Evolutionary conservation across 805 yeast genomes (phyloP).

Genomic region (Yamadazyma ubonensis): DNA sequence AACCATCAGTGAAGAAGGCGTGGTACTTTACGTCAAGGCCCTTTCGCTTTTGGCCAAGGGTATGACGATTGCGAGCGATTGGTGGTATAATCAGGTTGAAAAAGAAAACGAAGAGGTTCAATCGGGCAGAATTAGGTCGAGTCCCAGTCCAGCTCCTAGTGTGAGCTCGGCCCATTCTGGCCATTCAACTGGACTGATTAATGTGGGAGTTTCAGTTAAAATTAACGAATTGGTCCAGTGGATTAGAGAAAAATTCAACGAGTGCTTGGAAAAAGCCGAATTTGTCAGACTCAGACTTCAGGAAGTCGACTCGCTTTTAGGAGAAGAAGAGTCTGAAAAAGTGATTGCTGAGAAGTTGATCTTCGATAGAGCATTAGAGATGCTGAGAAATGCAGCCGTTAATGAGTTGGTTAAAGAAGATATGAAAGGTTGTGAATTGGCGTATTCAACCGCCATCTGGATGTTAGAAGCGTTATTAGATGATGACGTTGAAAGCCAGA

Average conservation of each 20-base stretch:
- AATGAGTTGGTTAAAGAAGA: constrained; percentile 78
- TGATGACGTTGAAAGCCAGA: constrained; percentile 28
- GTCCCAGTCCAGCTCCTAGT: constrained; percentile 10
- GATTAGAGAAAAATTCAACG: constrained; percentile 87
- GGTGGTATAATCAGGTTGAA: constrained; percentile 70
- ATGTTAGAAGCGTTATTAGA: constrained; percentile 87
- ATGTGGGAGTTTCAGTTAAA: constrained; percentile 30
- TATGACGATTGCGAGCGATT: constrained; percentile 78
- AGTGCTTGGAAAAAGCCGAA: constrained; percentile 86
- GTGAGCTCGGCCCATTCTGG: not conserved
- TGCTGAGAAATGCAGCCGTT: constrained; percentile 87
- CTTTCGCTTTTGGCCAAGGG: constrained; percentile 80
- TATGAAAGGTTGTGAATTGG: constrained; percentile 74
- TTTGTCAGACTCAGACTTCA: constrained; percentile 58
- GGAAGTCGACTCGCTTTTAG: constrained; percentile 44
- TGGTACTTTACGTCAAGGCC: constrained; percentile 79
- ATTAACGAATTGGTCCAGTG: constrained; percentile 81
- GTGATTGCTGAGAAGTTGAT: constrained; percentile 79
- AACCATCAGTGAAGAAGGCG: constrained; percentile 78
- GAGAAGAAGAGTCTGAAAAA: constrained; percentile 16
- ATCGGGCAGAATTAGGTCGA: not conserved
- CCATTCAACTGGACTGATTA: constrained; percentile 14
- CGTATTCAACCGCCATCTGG: constrained; percentile 92
- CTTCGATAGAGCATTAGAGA: constrained; percentile 91
- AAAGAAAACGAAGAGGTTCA: constrained; percentile 2